These are phyloP conservation scores for Torrubiellomyces zombiae DNA, from an alignment of 2,329 filamentous ascomycete genomes.

Conservation along the genomic window DNA sequence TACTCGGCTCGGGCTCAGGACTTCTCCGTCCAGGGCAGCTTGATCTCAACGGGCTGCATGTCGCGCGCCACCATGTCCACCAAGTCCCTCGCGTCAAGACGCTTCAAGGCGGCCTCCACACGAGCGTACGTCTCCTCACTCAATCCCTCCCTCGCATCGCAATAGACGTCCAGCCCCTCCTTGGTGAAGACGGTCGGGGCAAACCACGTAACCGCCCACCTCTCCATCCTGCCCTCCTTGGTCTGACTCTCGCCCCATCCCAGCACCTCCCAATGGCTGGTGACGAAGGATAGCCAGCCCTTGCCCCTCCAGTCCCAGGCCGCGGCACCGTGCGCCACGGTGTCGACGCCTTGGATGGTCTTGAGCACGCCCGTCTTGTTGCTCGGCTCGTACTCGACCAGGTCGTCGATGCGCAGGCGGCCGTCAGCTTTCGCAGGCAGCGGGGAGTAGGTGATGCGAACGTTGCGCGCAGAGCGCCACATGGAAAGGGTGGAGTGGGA, in stretches of 20 bases:
- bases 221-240: slow-evolving; percentile 25
- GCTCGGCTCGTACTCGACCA: slow-evolving; percentile 51
- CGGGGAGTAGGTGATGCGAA: slow-evolving; percentile 57
- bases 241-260: slow-evolving; percentile 47
- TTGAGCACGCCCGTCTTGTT: slow-evolving; percentile 32
- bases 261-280: slow-evolving; percentile 65
- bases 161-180: slow-evolving; percentile 67
- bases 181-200: slow-evolving; percentile 69
- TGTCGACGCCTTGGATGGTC: slow-evolving; percentile 49
- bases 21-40: slow-evolving; percentile 29
- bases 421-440: slow-evolving; percentile 25
- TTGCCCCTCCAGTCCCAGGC: slow-evolving; percentile 64
- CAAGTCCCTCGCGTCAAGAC: slow-evolving; percentile 35
- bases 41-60: slow-evolving; percentile 34
- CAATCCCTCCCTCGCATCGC: slow-evolving; percentile 42
- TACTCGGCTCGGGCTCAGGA: too few relatives aligned
- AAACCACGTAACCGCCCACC: slow-evolving; percentile 75
- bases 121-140: slow-evolving; percentile 35
- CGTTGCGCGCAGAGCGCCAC: slow-evolving; percentile 69
- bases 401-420: slow-evolving; percentile 44
- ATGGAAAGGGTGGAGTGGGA: slow-evolving; percentile 62
- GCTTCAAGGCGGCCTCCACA: slow-evolving; percentile 35
- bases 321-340: slow-evolving; percentile 16
- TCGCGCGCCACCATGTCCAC: slow-evolving; percentile 29
- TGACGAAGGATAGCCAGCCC: slow-evolving; percentile 55